Evolutionary conservation across 2,329 filamentous ascomycete genomes (phyloP).

Genomic region (Fusarium virguliforme): DNA sequence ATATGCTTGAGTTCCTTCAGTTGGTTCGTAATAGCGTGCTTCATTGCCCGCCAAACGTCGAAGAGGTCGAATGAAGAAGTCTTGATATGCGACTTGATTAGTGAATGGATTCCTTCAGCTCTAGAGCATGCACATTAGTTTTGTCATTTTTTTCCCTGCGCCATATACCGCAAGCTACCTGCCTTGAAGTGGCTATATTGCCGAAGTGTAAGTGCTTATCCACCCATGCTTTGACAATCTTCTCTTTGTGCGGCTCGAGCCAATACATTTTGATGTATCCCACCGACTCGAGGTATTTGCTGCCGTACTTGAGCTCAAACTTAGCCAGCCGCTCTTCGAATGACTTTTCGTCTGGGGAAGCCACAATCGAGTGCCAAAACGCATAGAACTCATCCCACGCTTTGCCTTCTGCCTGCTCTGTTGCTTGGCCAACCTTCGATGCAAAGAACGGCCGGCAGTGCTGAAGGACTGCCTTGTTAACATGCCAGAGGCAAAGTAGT

Average conservation of each 20-base stretch:
- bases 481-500: no score
- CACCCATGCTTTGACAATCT: not conserved
- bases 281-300: not conserved
- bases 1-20: conserved; percentile 2
- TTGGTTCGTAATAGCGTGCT: not conserved
- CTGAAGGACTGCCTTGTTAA: not conserved
- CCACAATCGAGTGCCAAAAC: not conserved
- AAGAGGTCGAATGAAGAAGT: conserved; percentile 11
- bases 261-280: conserved; percentile 5
- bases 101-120: conserved; percentile 3
- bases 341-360: not conserved
- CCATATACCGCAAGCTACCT: not conserved
- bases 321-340: not conserved
- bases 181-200: conserved; percentile 1
- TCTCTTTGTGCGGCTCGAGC: conserved; percentile 11
- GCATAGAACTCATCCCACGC: not conserved
- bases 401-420: not conserved
- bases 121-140: conserved; percentile 1
- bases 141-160: not conserved
- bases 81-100: conserved; percentile 5
- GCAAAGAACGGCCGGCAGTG: conserved; percentile 30
- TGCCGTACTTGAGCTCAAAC: not conserved
- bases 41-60: conserved; percentile 8
- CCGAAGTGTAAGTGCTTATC: conserved; percentile 4
- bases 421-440: not conserved